Percentiles rank a stretch among this genome's conserved stretches.
phyloP scores from a whole-genome alignment of 2,329 filamentous ascomycete genomes.

The Blumeria graminis region DNA sequence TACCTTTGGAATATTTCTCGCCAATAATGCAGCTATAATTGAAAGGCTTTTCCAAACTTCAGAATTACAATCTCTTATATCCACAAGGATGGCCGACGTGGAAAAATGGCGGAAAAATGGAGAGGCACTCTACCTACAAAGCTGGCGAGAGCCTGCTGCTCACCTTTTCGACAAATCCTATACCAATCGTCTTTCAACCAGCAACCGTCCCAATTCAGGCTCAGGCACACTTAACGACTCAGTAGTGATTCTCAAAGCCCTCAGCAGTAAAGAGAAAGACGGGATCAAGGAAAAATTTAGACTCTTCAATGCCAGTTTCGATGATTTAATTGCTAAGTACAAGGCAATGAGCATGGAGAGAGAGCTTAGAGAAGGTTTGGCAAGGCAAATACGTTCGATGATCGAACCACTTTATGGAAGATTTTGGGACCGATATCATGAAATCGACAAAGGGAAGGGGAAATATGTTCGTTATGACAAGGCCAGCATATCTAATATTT shows the following conservation, averaged over 20 bases:
- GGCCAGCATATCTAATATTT: conserved; percentile 44
- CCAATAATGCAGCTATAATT: conserved; percentile 65
- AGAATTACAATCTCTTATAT: conserved; percentile 50
- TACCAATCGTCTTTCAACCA: conserved; percentile 38
- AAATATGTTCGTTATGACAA: conserved; percentile 99
- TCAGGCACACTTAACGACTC: conserved; percentile 44
- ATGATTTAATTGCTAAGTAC: conserved; percentile 65
- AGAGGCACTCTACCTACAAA: conserved; percentile 55
- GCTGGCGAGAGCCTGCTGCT: conserved; percentile 70
- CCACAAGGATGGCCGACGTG: conserved; percentile 38
- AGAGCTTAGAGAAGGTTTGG: conserved; percentile 61
- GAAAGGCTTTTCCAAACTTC: conserved; percentile 66
- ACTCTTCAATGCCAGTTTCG: conserved; percentile 73
- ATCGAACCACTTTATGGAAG: conserved; percentile 84
- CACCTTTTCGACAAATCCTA: conserved; percentile 80
- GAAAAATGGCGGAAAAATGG: conserved; percentile 78
- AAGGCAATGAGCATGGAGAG: conserved; percentile 72
- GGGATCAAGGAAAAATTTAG: conserved; percentile 91
- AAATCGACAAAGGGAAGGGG: conserved; percentile 90
- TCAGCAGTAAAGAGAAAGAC: conserved; percentile 82
- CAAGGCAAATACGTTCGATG: conserved; percentile 67
- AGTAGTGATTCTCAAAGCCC: conserved; percentile 55
- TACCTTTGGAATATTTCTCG: conserved; percentile 66
- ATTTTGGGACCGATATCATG: conserved; percentile 94
- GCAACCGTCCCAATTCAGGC: conserved; percentile 41